These are phyloP conservation scores for Neofusicoccum parvum DNA, from an alignment of 2,329 filamentous ascomycete genomes.

Conservation along the genomic window DNA sequence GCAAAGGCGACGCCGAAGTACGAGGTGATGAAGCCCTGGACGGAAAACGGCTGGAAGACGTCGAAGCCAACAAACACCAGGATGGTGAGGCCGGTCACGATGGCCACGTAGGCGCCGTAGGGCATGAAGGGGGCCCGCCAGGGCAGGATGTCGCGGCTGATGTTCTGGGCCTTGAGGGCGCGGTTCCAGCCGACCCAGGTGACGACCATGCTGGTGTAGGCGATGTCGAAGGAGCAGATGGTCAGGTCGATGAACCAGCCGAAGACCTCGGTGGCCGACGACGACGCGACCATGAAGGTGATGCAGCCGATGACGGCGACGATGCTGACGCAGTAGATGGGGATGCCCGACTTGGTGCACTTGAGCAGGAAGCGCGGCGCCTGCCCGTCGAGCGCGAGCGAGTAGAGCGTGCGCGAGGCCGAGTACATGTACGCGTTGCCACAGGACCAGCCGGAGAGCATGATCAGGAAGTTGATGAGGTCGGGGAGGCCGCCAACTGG, in stretches of 20 bases:
- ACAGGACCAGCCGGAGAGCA: slow-evolving; percentile 59
- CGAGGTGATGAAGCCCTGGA: slow-evolving; percentile 7
- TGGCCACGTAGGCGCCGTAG: slow-evolving; percentile 3
- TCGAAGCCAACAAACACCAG: slow-evolving; percentile 10
- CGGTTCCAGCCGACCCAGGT: slow-evolving; percentile 63
- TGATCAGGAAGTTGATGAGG: slow-evolving; percentile 59
- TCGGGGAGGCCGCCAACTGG: slow-evolving; percentile 56
- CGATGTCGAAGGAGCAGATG: slow-evolving; percentile 65
- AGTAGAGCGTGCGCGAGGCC: slow-evolving; percentile 56
- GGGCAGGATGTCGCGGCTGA: slow-evolving; percentile 49
- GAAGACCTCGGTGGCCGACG: slow-evolving; percentile 66
- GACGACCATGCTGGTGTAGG: slow-evolving; percentile 54
- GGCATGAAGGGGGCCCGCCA: slow-evolving; percentile 9
- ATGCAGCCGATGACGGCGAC: slow-evolving; percentile 71
- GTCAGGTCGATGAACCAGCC: slow-evolving; percentile 72
- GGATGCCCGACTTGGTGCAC: slow-evolving; percentile 66
- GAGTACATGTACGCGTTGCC: slow-evolving; percentile 60
- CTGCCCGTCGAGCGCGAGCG: slow-evolving; percentile 55
- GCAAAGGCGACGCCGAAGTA: slow-evolving; percentile 16
- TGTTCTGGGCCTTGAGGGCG: slow-evolving; percentile 52
- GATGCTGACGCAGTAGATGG: slow-evolving; percentile 70
- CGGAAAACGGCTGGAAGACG: slow-evolving; percentile 3
- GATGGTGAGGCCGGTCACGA: not conserved
- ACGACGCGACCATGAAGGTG: slow-evolving; percentile 72
- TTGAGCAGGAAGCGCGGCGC: slow-evolving; percentile 59